These are phyloP conservation scores for Sporopachydermia lactativora DNA, from an alignment of 805 yeast genomes.

Conservation along the genomic window DNA sequence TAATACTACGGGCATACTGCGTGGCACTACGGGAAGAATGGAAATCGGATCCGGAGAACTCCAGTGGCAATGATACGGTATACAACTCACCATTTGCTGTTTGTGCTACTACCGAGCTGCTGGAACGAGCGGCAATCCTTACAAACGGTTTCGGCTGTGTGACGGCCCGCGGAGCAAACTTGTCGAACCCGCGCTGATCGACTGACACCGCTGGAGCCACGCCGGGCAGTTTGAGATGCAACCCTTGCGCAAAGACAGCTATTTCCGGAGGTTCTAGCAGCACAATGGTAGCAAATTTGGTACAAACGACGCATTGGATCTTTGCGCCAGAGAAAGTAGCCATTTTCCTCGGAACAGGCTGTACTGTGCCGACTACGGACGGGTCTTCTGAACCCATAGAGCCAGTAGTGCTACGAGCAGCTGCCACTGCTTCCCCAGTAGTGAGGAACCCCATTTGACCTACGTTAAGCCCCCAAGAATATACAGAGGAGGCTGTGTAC, in stretches of 20 bases:
- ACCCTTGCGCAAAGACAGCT: slow-evolving; percentile 43
- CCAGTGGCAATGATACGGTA: slow-evolving; percentile 19
- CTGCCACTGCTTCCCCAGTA: slow-evolving; percentile 15
- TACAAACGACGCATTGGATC: slow-evolving; percentile 44
- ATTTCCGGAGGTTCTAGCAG: slow-evolving; percentile 44
- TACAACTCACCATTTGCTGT: slow-evolving; percentile 49
- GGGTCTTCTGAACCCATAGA: too few species aligned
- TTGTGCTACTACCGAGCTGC: slow-evolving; percentile 31
- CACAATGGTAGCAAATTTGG: slow-evolving; percentile 58
- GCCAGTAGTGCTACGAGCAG: slow-evolving; percentile 16
- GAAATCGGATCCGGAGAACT: slow-evolving; percentile 7
- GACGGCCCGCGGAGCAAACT: slow-evolving; percentile 23
- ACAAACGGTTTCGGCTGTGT: slow-evolving; percentile 13
- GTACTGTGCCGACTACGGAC: slow-evolving; percentile 25
- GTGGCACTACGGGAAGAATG: slow-evolving; percentile 16
- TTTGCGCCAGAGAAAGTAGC: slow-evolving; percentile 28
- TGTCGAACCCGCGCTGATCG: slow-evolving; percentile 23
- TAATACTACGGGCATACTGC: slow-evolving; percentile 27
- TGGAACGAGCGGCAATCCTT: slow-evolving; percentile 25
- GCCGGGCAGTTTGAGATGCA: slow-evolving; percentile 32
- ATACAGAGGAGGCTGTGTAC: slow-evolving; percentile 33
- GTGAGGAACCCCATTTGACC: slow-evolving; percentile 64
- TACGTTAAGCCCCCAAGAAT: slow-evolving; percentile 64
- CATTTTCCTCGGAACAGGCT: slow-evolving; percentile 25
- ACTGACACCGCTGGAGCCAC: too few species aligned